Base-by-base conservation (phyloP, 2,329 filamentous ascomycete species). In the Paecilomyces fulvus region DNA sequence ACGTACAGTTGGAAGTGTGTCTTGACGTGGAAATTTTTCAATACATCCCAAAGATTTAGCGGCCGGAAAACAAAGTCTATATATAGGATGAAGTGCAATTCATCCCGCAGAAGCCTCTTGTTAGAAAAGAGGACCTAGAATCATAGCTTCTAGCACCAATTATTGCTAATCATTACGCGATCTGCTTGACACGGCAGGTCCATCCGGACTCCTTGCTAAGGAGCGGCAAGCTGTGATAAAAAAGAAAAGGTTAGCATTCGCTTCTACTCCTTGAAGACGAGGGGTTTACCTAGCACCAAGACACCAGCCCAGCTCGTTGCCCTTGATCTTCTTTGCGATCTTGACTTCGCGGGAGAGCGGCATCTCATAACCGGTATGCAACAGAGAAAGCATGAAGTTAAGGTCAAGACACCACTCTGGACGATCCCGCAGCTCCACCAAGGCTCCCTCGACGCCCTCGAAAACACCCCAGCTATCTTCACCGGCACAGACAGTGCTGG, bases 311-410 rank as follows among this genome's bases (percentile, higher is more conserved):
- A 99, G 77, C 78, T 99, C 95, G 73, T 96, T 96, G 56, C 86
- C 86, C 78, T 95, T 92, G 70, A 99, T 95, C 82, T 96, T 96
- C 88, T 99, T 99, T 58, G 92, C 94, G 70, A 96, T 95, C 80
- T 89, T 92, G 63, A 99, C 91, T 75, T 99, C 94, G 43, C 95
- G 83, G 64, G 96, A 90, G 65, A 97, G 86, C 3, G 92, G 92
- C 90, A 99, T 96, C 64, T 97, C 94, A 68, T 99, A 99, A 2
- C 94, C 94, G 5, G 90, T 95, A 74, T 97, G 92, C 55, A 97
- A 78, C 56, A 99, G 79, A 25, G 89, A 89, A 65, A 95, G 77
- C 90, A 96, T 96, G 70, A 97, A 99, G 78, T 90, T 99, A 65
- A 99, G 78, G 74, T 99, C 94, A 66, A 99, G 77, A 75, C 94